phyloP scores from a whole-genome alignment of 768 basidiomycete genomes.

The Exsudoporus frostii region DNA sequence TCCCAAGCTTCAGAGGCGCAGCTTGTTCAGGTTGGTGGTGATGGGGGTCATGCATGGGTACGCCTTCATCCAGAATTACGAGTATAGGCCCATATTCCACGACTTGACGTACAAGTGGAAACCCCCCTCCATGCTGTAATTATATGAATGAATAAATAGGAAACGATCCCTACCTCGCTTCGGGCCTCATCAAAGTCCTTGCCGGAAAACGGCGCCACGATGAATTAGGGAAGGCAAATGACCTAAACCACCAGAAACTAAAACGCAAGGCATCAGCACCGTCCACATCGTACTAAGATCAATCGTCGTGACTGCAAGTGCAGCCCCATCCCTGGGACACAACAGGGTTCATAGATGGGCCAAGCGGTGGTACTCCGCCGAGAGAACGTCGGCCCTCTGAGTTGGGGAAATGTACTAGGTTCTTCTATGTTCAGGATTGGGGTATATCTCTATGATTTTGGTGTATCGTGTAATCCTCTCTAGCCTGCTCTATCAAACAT shows the following conservation, averaged over 20 bases:
- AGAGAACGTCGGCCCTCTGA: neutral
- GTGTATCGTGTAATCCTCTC: neutral
- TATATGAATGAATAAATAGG: slow-evolving; percentile 16
- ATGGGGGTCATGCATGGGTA: slow-evolving; percentile 37
- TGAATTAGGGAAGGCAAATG: slow-evolving; percentile 1
- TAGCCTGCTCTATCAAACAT: slow-evolving; percentile 15
- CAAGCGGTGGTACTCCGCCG: neutral
- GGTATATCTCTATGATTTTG: neutral
- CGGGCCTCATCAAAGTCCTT: neutral
- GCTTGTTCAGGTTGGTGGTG: slow-evolving; percentile 42
- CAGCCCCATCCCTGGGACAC: neutral
- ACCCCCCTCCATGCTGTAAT: slow-evolving; percentile 9
- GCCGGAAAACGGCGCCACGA: neutral
- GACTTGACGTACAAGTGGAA: slow-evolving; percentile 8
- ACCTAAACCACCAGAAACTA: slow-evolving; percentile 5
- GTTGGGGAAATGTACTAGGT: neutral
- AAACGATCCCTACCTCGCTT: slow-evolving; percentile 3
- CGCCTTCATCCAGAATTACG: slow-evolving; percentile 24
- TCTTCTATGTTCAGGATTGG: neutral
- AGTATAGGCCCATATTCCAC: slow-evolving; percentile 6
- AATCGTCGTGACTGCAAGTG: neutral
- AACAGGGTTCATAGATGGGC: neutral
- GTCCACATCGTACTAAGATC: neutral
- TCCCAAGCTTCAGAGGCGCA: slow-evolving; percentile 36
- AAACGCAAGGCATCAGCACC: neutral